These are phyloP conservation scores for Patellaria atrata DNA, from an alignment of 495 filamentous ascomycete species.

Conservation along the genomic window DNA sequence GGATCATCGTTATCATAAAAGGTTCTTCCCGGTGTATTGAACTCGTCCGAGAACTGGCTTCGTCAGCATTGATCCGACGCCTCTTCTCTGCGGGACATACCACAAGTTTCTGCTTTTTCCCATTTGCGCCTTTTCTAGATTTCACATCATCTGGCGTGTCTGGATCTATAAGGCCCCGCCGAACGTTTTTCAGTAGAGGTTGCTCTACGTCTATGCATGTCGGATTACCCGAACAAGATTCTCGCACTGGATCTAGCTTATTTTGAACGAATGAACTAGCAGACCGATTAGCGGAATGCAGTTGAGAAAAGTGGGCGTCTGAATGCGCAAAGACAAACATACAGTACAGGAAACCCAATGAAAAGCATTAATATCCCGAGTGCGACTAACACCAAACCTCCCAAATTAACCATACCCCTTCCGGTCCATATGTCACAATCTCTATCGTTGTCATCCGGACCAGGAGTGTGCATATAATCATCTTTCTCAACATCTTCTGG, in stretches of 20 bases:
- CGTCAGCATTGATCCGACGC: background rate
- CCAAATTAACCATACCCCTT: conserved; percentile 52
- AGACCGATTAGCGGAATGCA: conserved; percentile 1
- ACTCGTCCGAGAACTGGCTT: conserved; percentile 61
- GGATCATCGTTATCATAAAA: conserved; percentile 66
- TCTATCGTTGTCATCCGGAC: conserved; percentile 47
- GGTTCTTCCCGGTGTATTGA: conserved; percentile 53
- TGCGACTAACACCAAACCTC: conserved; percentile 46
- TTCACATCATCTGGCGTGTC: conserved; percentile 49
- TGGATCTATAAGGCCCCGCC: conserved; percentile 51
- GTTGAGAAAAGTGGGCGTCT: background rate
- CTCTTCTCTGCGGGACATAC: conserved; percentile 26
- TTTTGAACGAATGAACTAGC: conserved; percentile 43
- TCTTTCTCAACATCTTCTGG: conserved; percentile 69
- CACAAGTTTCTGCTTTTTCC: conserved; percentile 50
- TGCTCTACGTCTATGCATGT: conserved; percentile 43
- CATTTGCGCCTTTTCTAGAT: conserved; percentile 42
- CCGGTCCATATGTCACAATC: conserved; percentile 56
- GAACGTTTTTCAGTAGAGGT: conserved; percentile 44
- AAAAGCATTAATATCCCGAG: conserved; percentile 53
- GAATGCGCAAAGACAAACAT: conserved; percentile 21
- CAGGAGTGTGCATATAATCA: conserved; percentile 62
- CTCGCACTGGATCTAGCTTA: conserved; percentile 16
- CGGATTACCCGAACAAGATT: conserved; percentile 31
- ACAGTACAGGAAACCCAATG: conserved; percentile 63